phyloP scores from a whole-genome alignment of 768 basidiomycete genomes.

The Neoboletus brunneissimus region DNA sequence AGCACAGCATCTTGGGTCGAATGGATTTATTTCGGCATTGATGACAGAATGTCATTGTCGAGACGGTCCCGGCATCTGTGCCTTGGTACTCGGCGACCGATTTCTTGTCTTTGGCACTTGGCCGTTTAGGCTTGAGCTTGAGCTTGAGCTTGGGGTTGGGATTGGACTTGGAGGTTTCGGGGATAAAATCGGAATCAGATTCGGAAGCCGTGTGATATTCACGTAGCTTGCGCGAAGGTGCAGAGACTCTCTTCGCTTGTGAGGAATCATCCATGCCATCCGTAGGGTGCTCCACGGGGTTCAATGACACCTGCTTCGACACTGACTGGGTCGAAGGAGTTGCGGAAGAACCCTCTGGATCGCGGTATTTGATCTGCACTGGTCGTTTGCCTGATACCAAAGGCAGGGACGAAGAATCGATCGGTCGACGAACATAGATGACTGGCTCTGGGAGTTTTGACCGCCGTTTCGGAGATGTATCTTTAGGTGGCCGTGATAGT shows the following conservation, averaged over 20 bases:
- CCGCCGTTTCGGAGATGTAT: constrained; percentile 3
- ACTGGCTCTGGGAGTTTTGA: constrained; percentile 24
- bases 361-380: constrained; percentile 33
- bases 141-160: not conserved
- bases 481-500: not conserved
- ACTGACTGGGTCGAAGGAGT: not conserved
- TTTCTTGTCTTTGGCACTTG: not conserved
- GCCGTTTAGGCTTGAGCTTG: constrained; percentile 4
- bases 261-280: not conserved
- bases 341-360: constrained; percentile 2
- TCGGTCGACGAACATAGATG: constrained; percentile 31
- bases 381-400: constrained; percentile 19
- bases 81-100: not conserved
- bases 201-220: constrained; percentile 1
- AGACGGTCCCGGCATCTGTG: not conserved
- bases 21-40: constrained; percentile 32
- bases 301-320: not conserved
- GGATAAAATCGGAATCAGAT: constrained; percentile 17
- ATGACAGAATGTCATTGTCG: constrained; percentile 30
- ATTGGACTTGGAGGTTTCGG: constrained; percentile 7
- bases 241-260: constrained; percentile 2
- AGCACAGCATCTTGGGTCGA: constrained; percentile 38
- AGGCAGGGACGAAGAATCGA: constrained; percentile 21
- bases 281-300: not conserved
- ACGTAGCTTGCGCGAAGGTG: constrained; percentile 19